Evolutionary conservation across 768 basidiomycete species (phyloP).

Genomic region (Boletus speciosus): DNA sequence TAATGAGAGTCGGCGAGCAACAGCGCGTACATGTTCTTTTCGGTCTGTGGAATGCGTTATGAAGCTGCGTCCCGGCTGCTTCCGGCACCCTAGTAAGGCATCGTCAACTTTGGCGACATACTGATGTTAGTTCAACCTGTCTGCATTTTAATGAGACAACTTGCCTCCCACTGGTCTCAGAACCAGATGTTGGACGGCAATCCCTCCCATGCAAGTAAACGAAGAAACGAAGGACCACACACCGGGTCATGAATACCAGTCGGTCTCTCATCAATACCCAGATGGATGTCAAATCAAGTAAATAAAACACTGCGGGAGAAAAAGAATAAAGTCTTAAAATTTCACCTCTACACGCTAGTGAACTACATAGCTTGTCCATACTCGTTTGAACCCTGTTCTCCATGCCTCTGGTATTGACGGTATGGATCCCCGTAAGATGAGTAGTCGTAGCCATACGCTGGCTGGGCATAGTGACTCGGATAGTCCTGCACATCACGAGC

Average conservation of each 20-base stretch:
- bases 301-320: constrained; percentile 23
- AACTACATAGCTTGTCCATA: constrained; percentile 34
- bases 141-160: not conserved
- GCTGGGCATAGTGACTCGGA: constrained; percentile 28
- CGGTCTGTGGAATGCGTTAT: not conserved
- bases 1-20: not conserved
- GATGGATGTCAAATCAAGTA: constrained; percentile 22
- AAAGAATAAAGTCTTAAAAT: constrained; percentile 15
- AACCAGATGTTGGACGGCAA: not conserved
- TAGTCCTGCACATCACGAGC: constrained; percentile 41
- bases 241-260: not conserved
- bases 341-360: constrained; percentile 12
- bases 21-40: not conserved
- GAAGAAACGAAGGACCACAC: not conserved
- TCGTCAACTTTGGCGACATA: not conserved
- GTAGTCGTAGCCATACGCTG: constrained; percentile 27
- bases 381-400: constrained; percentile 26
- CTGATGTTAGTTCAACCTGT: not conserved
- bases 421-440: constrained; percentile 27
- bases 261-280: not conserved
- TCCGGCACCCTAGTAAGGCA: not conserved
- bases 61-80: not conserved
- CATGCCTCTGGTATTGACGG: constrained; percentile 29
- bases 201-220: not conserved
- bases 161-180: not conserved